A percentile compares a stretch with the other conserved stretches of the same genome.
These are phyloP conservation scores for Phytophthora ramorum DNA, from an alignment of 352 stramenopile genomes.

Conservation along the genomic window DNA sequence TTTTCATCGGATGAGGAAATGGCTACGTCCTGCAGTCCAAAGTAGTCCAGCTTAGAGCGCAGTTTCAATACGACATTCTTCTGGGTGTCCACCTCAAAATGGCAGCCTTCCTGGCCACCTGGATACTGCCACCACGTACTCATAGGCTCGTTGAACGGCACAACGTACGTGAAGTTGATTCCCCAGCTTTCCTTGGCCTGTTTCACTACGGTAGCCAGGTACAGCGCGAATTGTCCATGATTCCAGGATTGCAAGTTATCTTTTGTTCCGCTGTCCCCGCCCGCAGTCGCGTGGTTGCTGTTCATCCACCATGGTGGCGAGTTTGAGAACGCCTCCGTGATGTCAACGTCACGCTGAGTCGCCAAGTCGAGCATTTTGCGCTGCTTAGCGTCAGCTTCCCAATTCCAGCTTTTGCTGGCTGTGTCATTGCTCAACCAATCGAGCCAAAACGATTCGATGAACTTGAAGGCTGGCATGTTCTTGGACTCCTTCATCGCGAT, in stretches of 20 bases:
- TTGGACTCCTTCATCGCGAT: constrained; percentile 51
- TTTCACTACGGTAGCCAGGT: constrained; percentile 52
- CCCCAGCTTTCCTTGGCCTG: constrained; percentile 53
- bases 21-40: constrained; percentile 33
- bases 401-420: constrained; percentile 56
- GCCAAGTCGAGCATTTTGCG: constrained; percentile 51
- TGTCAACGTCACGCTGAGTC: constrained; percentile 43
- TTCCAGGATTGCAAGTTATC: constrained; percentile 65
- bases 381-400: constrained; percentile 50
- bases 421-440: constrained; percentile 55
- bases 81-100: constrained; percentile 54
- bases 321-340: constrained; percentile 65
- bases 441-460: constrained; percentile 66
- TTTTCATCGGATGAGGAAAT: constrained; percentile 66
- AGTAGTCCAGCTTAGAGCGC: constrained; percentile 42
- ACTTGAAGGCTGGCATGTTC: constrained; percentile 63
- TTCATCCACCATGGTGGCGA: constrained; percentile 76
- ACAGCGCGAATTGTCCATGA: constrained; percentile 52
- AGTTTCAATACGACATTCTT: constrained; percentile 50
- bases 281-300: constrained; percentile 57
- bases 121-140: constrained; percentile 57
- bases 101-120: constrained; percentile 56
- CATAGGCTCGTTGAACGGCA: constrained; percentile 70
- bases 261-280: constrained; percentile 40
- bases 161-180: constrained; percentile 59